Evolutionary conservation across 176 grass and related monocot species (phyloP), one percentile per base, ranked within the genome.

Genomic region (Hsuehochloa calcarea): DNA sequence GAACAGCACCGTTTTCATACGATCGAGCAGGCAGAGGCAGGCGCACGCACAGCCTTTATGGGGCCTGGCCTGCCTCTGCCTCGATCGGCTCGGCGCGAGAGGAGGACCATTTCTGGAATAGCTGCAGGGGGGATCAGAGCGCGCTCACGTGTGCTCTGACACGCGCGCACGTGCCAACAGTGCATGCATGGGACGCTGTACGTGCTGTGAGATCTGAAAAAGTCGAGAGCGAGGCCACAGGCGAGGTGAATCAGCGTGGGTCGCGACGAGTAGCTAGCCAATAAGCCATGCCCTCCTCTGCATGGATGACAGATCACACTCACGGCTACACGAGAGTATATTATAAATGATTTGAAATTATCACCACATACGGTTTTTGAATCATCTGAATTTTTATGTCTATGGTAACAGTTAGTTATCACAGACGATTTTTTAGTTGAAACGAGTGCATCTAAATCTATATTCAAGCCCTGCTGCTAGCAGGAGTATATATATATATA

Each of bases 111-210:
- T 31, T 78, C 77, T 82, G 79, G 59, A 74, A 63, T 50, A 80
- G 27, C 72, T 47, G 66, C 77, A 81, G 68, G 58, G 58, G 72
- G 46, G 64, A 10, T 39, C 80, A 13, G 50, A 74, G 41, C 4
- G 29, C 74, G 43, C 86, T 84, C 90, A 92, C 87, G 90, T 92
- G 84, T 65, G 85, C 72, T 46, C 83, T 58, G 38, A 79, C 79
- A 62, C 65, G 62, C 60, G 43, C 86, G 84, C 90, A 90, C 84
- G 90, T 92, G 84, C 68, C 82, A 70, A 75, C 90, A 90, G 90
- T 92, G 5, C 29, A 6, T 35, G 74, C 31, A 54, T 34, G 87
- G 47, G 50, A n/a, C 46, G 35, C 6, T 27, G 54, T 29, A 10
- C 59, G 16, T 80, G 56, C 63, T 39, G 72, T 73, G 34, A 41